A percentile compares a stretch with the other conserved stretches of the same genome.
Evolutionary conservation across 805 yeast species (phyloP).

Genomic region (Hanseniaspora jakobsenii): DNA sequence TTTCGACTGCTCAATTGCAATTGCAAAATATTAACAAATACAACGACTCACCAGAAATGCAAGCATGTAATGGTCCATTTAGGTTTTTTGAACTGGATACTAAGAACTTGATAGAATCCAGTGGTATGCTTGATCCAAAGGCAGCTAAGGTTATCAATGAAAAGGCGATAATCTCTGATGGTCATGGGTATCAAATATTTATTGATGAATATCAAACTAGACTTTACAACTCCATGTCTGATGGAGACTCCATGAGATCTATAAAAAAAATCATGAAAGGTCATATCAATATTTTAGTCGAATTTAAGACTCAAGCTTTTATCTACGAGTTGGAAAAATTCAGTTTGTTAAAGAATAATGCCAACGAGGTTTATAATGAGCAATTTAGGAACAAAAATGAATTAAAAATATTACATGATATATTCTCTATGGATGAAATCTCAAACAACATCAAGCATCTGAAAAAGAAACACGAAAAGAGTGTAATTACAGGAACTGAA

Average conservation of each 20-base stretch:
- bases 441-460: conserved; percentile 15
- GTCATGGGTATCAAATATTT: conserved; percentile 5
- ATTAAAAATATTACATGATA: conserved; percentile 43
- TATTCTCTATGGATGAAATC: conserved; percentile 29
- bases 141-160: conserved; percentile 16
- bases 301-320: conserved; percentile 88
- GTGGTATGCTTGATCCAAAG: conserved; percentile 6
- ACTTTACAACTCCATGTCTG: conserved; percentile 9
- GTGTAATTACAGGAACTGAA: conserved; percentile 46
- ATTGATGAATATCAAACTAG: conserved; percentile 13
- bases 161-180: conserved; percentile 12
- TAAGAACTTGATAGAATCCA: conserved; percentile 4
- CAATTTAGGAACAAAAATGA: conserved; percentile 15
- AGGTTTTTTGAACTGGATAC: conserved; percentile 12
- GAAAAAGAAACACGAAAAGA: neutral
- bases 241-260: conserved; percentile 12
- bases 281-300: conserved; percentile 69
- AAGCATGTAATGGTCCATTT: conserved; percentile 1
- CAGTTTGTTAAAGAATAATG: conserved; percentile 11
- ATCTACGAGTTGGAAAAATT: conserved; percentile 63
- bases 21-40: conserved; percentile 5
- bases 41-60: neutral
- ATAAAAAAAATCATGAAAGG: conserved; percentile 56
- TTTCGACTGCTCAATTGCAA: neutral
- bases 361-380: neutral